Percentiles rank a stretch among this genome's conserved stretches.
Evolutionary conservation across 768 basidiomycete genomes (phyloP).

Genomic region (Leccinum boreale): DNA sequence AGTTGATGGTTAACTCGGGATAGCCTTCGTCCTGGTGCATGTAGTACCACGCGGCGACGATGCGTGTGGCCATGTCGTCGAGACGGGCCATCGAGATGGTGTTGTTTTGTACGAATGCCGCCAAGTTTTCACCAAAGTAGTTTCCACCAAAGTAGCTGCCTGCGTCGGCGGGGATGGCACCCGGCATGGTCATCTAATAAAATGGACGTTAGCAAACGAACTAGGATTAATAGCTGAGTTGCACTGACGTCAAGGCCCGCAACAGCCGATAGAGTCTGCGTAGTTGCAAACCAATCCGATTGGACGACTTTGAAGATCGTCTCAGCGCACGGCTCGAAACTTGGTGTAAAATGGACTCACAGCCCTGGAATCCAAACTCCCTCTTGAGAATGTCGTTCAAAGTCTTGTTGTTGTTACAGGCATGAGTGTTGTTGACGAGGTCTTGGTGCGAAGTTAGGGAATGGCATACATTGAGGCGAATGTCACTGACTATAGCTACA

Average conservation of each 20-base stretch:
- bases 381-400: constrained; percentile 62
- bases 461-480: not conserved
- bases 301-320: constrained; percentile 35
- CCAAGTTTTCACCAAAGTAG: constrained; percentile 61
- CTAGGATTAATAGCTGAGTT: not conserved
- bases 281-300: constrained; percentile 68
- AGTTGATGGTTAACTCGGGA: constrained; percentile 23
- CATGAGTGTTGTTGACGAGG: constrained; percentile 55
- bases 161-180: constrained; percentile 45
- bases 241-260: constrained; percentile 56
- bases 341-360: constrained; percentile 26
- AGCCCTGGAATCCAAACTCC: constrained; percentile 67
- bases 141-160: constrained; percentile 9
- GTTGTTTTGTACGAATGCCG: constrained; percentile 56
- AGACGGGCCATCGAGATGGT: constrained; percentile 55
- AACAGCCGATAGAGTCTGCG: constrained; percentile 44
- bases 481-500: constrained; percentile 49
- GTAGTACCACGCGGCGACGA: constrained; percentile 63
- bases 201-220: not conserved
- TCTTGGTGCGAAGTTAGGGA: constrained; percentile 30
- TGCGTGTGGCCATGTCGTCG: constrained; percentile 69
- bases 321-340: not conserved
- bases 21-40: constrained; percentile 31
- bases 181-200: constrained; percentile 69
- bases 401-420: constrained; percentile 60